These are phyloP conservation scores for Globisporangium abappressorium DNA, from an alignment of 352 stramenopile species.

Conservation along the genomic window DNA sequence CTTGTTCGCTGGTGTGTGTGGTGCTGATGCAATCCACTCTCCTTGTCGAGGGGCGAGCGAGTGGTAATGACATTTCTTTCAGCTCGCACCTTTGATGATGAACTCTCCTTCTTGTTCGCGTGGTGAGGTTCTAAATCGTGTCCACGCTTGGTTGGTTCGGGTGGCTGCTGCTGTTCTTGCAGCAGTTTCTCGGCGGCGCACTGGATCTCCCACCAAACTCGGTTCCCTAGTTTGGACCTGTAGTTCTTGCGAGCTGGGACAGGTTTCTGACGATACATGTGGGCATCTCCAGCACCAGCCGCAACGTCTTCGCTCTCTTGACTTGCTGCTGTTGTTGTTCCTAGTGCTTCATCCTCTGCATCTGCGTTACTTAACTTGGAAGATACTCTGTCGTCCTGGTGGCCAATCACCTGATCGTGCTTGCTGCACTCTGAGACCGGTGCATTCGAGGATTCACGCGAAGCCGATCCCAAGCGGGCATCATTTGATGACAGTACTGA, in stretches of 20 bases:
- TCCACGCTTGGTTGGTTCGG: background rate
- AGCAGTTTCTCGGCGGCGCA: conserved; percentile 41
- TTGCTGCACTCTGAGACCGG: background rate
- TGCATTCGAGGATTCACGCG: background rate
- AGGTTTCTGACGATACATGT: background rate
- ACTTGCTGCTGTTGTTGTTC: background rate
- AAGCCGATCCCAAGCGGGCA: background rate
- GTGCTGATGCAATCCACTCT: no score
- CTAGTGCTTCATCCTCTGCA: background rate
- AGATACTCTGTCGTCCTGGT: background rate
- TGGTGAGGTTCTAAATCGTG: background rate
- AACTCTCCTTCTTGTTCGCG: background rate
- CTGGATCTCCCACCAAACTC: conserved; percentile 67
- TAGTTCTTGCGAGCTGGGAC: conserved; percentile 24
- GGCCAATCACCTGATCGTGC: background rate
- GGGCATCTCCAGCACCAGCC: background rate
- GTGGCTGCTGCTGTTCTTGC: conserved; percentile 9
- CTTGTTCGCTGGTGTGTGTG: background rate
- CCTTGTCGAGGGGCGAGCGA: background rate
- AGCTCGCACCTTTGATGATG: background rate
- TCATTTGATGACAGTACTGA: background rate
- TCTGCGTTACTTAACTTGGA: no score
- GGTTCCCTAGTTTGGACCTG: conserved; percentile 48
- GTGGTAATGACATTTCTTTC: background rate
- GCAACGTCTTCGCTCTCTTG: background rate